phyloP scores from a whole-genome alignment of 331 rosid genomes.

The Prunus yedoensis region DNA sequence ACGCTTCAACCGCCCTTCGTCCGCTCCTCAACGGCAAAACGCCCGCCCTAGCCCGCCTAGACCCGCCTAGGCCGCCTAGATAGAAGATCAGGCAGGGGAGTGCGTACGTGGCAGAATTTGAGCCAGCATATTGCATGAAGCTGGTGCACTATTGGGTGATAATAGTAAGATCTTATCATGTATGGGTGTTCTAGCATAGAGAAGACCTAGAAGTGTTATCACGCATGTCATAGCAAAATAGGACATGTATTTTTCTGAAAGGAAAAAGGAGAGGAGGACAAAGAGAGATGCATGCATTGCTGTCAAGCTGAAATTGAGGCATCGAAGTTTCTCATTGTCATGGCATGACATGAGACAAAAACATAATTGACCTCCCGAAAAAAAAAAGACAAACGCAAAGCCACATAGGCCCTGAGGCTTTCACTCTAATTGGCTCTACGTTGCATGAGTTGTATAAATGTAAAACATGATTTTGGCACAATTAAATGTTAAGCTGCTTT shows the following conservation, averaged over 20 bases:
- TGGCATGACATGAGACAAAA: conserved; percentile 24
- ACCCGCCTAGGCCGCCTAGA: too few species aligned
- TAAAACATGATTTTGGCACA: neutral
- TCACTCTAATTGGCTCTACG: neutral
- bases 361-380: too few species aligned
- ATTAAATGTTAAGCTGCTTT: too few species aligned
- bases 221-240: too few species aligned
- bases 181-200: neutral
- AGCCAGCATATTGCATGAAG: neutral
- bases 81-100: too few species aligned
- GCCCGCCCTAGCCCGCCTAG: accelerated
- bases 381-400: neutral
- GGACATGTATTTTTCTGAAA: neutral
- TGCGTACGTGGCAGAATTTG: neutral
- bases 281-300: conserved; percentile 14
- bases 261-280: conserved; percentile 38
- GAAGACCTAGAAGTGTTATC: neutral
- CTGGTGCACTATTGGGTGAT: neutral
- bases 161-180: conserved; percentile 7
- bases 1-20: too few species aligned
- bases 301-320: conserved; percentile 32
- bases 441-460: neutral
- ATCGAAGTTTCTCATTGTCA: conserved; percentile 34
- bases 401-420: conserved; percentile 22
- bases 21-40: too few species aligned